Evolutionary conservation across 2,329 filamentous ascomycete species (phyloP), one percentile per base, ranked within the genome.

Genomic region (Pseudocercospora crystallina): DNA sequence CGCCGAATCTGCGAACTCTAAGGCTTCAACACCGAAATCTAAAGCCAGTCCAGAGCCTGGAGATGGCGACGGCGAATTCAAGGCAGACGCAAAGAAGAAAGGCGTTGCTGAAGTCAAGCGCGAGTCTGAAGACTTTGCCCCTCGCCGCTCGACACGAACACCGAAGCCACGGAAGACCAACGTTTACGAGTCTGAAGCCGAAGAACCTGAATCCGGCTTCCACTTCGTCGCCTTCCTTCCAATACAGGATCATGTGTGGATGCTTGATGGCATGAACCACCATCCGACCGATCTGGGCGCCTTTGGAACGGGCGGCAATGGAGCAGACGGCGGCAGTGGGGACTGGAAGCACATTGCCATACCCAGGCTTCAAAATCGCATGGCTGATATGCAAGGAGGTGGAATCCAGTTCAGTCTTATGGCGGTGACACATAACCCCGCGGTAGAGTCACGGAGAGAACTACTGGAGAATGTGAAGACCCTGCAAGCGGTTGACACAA

Each of bases 141-240:
- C 51, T 15, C 63, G 57, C 54, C 61, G 46, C 69, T 65, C 55
- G 30, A 44, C 44, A n/a, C 61, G 61, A 33, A 42, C 59, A 11
- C 55, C 44, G 30, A 62, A 54, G 31, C 50, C 52, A 17, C 46
- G 53, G 14, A 52, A 60, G 20, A 42, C 47, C 3, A 39, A 49
- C 9, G 47, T 34, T 34, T 71, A 73, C 31, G 71, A 70, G 31
- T 75, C 75, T 41, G 73, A 71, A 10, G 69, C 71, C n/a, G 67
- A 71, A 4, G 73, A 79, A 5, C 71, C 77, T 0, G 81, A 88
- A n/a, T 78, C 80, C 10, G 84, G 82, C 0, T 94, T 86, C 65
- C 92, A 97, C 66, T 97, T 94, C 69, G 86, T 95, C 57, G 91
- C 90, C 5, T 96, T 92, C 65, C 84, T 96, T 29, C 89, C 89